Evolutionary conservation across 441 rosid species (phyloP).

Genomic region (Sinapis alba): DNA sequence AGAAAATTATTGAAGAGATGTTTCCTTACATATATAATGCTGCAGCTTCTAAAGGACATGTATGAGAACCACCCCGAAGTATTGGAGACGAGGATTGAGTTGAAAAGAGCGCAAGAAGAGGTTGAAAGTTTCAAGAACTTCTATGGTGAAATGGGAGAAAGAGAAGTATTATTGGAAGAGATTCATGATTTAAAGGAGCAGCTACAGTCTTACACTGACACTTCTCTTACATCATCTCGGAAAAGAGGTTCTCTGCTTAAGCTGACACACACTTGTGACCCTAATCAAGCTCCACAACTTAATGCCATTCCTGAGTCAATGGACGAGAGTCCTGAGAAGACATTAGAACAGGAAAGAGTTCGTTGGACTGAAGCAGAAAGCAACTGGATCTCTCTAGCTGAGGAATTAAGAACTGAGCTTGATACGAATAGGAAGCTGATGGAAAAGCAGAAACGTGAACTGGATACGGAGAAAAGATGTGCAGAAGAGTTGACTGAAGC

Average conservation of each 20-base stretch:
- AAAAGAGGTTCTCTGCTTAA: slow-evolving; percentile 53
- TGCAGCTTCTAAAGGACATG: slow-evolving; percentile 84
- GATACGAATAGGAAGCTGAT: slow-evolving; percentile 56
- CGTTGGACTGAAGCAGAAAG: slow-evolving; percentile 80
- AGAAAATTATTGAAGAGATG: not conserved
- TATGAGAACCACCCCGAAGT: slow-evolving; percentile 87
- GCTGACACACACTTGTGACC: slow-evolving; percentile 22
- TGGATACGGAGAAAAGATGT: slow-evolving; percentile 75
- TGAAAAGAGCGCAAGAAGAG: slow-evolving; percentile 76
- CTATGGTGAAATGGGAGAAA: slow-evolving; percentile 72
- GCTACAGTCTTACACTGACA: slow-evolving; percentile 67
- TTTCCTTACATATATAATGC: slow-evolving; percentile 6
- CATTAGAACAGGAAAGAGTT: slow-evolving; percentile 62
- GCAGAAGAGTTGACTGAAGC: slow-evolving; percentile 82
- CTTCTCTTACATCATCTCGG: slow-evolving; percentile 53
- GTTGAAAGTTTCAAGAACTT: slow-evolving; percentile 73
- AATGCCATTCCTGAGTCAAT: slow-evolving; percentile 53
- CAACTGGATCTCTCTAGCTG: slow-evolving; percentile 86
- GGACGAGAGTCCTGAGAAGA: slow-evolving; percentile 54
- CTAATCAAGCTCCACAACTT: slow-evolving; percentile 41
- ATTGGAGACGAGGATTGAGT: slow-evolving; percentile 64
- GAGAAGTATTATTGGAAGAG: slow-evolving; percentile 87
- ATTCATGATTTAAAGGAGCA: slow-evolving; percentile 84
- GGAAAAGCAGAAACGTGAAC: slow-evolving; percentile 65
- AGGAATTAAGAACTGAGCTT: slow-evolving; percentile 79